phyloP scores from a whole-genome alignment of 2,329 filamentous ascomycete species.

The Stachybotrys chartarum region DNA sequence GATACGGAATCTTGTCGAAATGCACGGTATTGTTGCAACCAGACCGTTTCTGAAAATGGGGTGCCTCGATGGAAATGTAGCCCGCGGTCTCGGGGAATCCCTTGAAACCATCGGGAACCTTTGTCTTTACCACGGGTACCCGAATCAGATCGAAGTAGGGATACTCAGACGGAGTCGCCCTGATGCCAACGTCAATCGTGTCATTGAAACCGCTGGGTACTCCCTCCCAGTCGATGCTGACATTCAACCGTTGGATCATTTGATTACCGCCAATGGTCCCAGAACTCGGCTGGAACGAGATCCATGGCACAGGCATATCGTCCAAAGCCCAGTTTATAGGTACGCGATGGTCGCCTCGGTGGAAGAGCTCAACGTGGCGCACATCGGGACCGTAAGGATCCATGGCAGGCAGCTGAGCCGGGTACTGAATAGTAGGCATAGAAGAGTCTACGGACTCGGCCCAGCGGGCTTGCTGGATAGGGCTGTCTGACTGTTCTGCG shows the following conservation, averaged over 20 bases:
- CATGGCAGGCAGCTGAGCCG: slow-evolving; percentile 28
- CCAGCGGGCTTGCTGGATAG: slow-evolving; percentile 47
- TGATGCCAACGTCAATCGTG: not conserved
- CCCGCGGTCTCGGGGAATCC: slow-evolving; percentile 10
- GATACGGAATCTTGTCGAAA: slow-evolving; percentile 40
- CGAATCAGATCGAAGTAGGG: slow-evolving; percentile 8
- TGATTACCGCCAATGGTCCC: not conserved
- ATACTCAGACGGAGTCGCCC: not conserved
- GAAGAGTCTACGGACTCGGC: slow-evolving; percentile 38
- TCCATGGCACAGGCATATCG: slow-evolving; percentile 18
- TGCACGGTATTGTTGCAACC: not conserved
- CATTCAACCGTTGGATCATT: not conserved
- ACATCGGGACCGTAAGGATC: slow-evolving; percentile 35
- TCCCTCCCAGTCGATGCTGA: not conserved
- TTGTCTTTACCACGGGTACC: not conserved
- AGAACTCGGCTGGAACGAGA: not conserved
- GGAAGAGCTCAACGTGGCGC: slow-evolving; percentile 42
- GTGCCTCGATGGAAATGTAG: slow-evolving; percentile 10
- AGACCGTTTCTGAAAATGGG: slow-evolving; percentile 8
- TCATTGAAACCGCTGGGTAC: not conserved
- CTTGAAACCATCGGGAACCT: slow-evolving; percentile 4
- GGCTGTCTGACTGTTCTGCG: slow-evolving; percentile 44
- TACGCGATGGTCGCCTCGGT: slow-evolving; percentile 29
- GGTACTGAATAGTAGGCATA: slow-evolving; percentile 18
- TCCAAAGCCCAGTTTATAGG: slow-evolving; percentile 8